Evolutionary conservation across 108 stramenopile species (phyloP), one percentile per base, ranked within the genome.

Genomic region (Poteriospumella lacustris): DNA sequence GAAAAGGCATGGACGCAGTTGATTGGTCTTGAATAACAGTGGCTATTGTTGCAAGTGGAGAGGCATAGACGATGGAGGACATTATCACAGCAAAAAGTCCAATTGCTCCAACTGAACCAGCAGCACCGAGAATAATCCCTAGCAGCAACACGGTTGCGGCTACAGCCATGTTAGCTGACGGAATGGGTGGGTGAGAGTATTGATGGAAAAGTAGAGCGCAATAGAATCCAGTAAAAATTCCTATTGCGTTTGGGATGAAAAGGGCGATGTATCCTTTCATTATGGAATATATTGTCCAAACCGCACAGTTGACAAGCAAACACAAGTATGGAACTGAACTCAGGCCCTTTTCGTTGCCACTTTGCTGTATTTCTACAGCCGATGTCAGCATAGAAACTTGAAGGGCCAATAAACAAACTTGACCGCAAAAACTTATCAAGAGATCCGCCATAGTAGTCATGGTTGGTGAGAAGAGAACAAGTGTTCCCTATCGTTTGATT

Each of bases 201-300:
- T 5, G 28, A 24, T 64, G 29, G 60, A 34, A 64, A 64, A 24
- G 28, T 5, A 64, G 36, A 24, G 31, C 24, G 24, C 60, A 64
- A 24, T 5, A 26, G 9, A 64, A 3, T 12, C 12, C 60, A 3
- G 36, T 5, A 64, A 3, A 64, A 5, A 64, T 24, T 64, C 60
- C 60, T 9, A 24, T 12, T 5, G 24, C 3, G 60, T 64, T 64
- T 12, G 60, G 12, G 28, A 64, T 24, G 33, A 64, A 64, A 5
- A 64, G 9, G 5, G 60, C 3, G 15, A 19, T 19, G 36, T 64
- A 26, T 34, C 36, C 33, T 12, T 24, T 3, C 60, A 64, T 19
- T 34, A 64, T 64, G 9, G 29, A 26, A 64, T 64, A 64, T 3
- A 64, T 3, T 64, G 60, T 64, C 60, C 60, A 64, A 34, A 64